Percentiles rank a stretch among this genome's conserved stretches.
Conservation (phyloP, 2,329 filamentous ascomycete species). For the Aschersonia sp. region DNA sequence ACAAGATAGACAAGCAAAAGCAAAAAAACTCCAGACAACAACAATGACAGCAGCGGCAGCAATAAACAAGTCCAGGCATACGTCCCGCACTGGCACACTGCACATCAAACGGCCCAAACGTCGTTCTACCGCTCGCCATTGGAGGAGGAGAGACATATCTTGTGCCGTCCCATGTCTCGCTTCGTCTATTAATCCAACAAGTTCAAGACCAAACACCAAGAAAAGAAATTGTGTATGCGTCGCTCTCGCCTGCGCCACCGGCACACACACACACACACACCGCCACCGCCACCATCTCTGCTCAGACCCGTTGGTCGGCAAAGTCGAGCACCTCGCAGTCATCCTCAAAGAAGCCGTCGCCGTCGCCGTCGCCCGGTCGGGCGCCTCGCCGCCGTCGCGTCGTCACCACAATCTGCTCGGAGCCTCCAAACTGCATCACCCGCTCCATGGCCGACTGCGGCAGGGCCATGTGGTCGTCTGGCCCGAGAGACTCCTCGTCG, state of each 20-base stretch:
- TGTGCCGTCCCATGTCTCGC: not conserved
- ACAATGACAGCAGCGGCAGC: no score
- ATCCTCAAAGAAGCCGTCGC: constrained; percentile 79
- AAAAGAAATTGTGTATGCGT: no score
- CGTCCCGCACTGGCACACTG: not conserved
- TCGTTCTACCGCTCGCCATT: not conserved
- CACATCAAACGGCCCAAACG: not conserved
- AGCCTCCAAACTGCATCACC: constrained; percentile 43
- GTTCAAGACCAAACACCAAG: not conserved
- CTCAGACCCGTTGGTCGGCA: constrained; percentile 53
- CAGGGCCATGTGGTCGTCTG: constrained; percentile 43
- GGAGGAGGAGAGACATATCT: not conserved
- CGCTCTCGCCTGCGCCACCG: no score
- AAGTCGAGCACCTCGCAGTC: constrained; percentile 87
- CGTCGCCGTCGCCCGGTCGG: constrained; percentile 35
- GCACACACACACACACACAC: not conserved
- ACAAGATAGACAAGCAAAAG: constrained; percentile 2
- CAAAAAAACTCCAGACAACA: constrained; percentile 3
- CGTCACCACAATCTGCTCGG: constrained; percentile 71
- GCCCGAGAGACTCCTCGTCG: constrained; percentile 37
- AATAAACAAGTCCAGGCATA: no score
- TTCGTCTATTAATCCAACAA: not conserved
- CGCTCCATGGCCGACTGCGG: constrained; percentile 51
- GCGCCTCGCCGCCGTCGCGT: constrained; percentile 53
- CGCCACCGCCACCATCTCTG: not conserved